Conservation (phyloP, 352 stramenopile genomes). For the Globisporangium solare region DNA sequence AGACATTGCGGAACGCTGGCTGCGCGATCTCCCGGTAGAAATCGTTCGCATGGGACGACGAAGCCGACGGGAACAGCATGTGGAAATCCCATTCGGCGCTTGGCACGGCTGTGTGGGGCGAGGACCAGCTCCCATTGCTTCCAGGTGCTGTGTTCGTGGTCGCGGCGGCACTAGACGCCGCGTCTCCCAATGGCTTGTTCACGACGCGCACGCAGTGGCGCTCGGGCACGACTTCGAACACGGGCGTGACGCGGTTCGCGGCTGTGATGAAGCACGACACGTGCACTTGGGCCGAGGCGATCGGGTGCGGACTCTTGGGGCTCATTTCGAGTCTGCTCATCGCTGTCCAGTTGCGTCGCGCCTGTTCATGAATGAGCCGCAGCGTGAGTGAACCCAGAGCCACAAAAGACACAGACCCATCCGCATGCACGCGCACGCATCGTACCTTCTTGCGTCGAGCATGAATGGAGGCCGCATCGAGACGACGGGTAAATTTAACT, state of each 20-base stretch:
- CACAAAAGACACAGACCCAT: background rate
- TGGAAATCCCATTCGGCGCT: constrained; percentile 59
- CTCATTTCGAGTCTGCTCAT: background rate
- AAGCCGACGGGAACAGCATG: constrained; percentile 45
- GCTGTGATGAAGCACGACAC: constrained; percentile 71
- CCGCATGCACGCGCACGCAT: background rate
- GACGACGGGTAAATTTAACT: constrained; percentile 9
- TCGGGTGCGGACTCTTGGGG: constrained; percentile 5
- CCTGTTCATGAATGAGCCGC: constrained; percentile 5
- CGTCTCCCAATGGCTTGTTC: constrained; percentile 22
- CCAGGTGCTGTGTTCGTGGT: background rate
- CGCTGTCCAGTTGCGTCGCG: background rate
- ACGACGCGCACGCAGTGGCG: constrained; percentile 40
- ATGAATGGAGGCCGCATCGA: constrained; percentile 6
- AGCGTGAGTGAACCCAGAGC: background rate
- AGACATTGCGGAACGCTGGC: constrained; percentile 34
- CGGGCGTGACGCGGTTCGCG: constrained; percentile 53
- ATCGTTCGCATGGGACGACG: constrained; percentile 30
- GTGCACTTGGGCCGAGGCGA: constrained; percentile 41
- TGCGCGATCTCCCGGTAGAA: constrained; percentile 59
- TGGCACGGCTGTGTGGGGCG: background rate
- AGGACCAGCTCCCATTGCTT: background rate
- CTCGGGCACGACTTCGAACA: constrained; percentile 52
- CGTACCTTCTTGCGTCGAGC: background rate
- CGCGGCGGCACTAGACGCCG: background rate